Evolutionary conservation across 495 filamentous ascomycete species (phyloP).

Genomic region (Gamarada debralockiae): DNA sequence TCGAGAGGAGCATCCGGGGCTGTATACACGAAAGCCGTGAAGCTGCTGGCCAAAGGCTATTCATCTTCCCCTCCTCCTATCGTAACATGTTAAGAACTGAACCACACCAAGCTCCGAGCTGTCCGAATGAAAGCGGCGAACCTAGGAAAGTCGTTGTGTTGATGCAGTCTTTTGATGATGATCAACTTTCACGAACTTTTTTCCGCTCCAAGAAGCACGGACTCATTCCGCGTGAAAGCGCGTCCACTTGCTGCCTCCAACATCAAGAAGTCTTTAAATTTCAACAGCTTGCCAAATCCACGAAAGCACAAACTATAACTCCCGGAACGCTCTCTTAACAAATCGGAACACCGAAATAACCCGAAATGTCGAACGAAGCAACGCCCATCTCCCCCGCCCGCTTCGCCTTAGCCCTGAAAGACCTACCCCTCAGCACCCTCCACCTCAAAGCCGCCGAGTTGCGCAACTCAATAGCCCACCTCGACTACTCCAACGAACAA

Average conservation of each 20-base stretch:
- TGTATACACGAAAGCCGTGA: conserved; percentile 18
- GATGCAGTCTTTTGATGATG: too few species aligned
- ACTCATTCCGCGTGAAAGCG: conserved; percentile 2
- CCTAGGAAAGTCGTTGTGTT: too few species aligned
- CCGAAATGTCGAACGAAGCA: conserved; percentile 16
- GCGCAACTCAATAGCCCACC: conserved; percentile 76
- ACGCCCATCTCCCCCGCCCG: conserved; percentile 54
- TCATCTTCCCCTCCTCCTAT: conserved; percentile 17
- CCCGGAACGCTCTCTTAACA: too few species aligned
- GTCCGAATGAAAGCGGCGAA: too few species aligned
- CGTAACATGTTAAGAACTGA: conserved; percentile 13
- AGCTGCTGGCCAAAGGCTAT: conserved; percentile 17
- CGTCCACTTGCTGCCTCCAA: conserved; percentile 11
- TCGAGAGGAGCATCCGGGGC: conserved; percentile 11
- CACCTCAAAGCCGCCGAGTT: conserved; percentile 80
- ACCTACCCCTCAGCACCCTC: conserved; percentile 66
- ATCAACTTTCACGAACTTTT: too few species aligned
- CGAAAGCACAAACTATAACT: background rate
- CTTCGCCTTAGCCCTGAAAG: conserved; percentile 69
- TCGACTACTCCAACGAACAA: conserved; percentile 73
- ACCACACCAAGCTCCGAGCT: too few species aligned
- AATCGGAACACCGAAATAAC: background rate
- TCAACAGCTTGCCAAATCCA: background rate
- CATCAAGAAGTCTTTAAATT: conserved; percentile 1
- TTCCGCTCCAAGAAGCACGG: too few species aligned